phyloP scores from a whole-genome alignment of 768 basidiomycete genomes.

The Megacollybia marginata region DNA sequence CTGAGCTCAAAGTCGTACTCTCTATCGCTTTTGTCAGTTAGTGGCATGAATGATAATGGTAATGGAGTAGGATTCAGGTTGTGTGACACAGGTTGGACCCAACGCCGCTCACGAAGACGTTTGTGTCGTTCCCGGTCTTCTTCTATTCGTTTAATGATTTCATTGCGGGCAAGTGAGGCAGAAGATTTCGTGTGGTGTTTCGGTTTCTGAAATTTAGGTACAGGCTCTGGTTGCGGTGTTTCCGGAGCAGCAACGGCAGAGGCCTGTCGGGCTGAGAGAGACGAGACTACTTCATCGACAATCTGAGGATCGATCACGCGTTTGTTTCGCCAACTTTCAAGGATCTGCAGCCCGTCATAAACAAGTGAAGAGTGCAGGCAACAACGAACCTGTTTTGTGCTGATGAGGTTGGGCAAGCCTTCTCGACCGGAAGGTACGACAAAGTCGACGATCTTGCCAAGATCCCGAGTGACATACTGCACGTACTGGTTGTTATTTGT shows the following conservation, averaged over 20 bases:
- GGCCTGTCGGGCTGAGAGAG: constrained; percentile 40
- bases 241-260: constrained; percentile 7
- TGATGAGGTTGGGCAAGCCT: constrained; percentile 81
- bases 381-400: constrained; percentile 69
- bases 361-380: not conserved
- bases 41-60: constrained; percentile 48
- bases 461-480: constrained; percentile 70
- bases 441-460: constrained; percentile 67
- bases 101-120: constrained; percentile 81
- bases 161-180: constrained; percentile 53
- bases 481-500: constrained; percentile 55
- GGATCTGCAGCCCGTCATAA: constrained; percentile 43
- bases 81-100: constrained; percentile 76
- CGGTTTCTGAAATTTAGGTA: constrained; percentile 2
- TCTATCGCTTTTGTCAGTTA: constrained; percentile 43
- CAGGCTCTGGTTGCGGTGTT: constrained; percentile 15
- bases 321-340: constrained; percentile 88
- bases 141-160: constrained; percentile 81
- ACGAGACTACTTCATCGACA: constrained; percentile 61
- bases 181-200: constrained; percentile 5
- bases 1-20: constrained; percentile 43
- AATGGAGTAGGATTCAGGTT: constrained; percentile 32
- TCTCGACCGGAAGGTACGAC: constrained; percentile 89
- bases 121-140: constrained; percentile 92
- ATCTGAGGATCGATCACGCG: constrained; percentile 74